Base-by-base conservation (phyloP, 768 basidiomycete genomes). In the Pulveroboletus sp. region DNA sequence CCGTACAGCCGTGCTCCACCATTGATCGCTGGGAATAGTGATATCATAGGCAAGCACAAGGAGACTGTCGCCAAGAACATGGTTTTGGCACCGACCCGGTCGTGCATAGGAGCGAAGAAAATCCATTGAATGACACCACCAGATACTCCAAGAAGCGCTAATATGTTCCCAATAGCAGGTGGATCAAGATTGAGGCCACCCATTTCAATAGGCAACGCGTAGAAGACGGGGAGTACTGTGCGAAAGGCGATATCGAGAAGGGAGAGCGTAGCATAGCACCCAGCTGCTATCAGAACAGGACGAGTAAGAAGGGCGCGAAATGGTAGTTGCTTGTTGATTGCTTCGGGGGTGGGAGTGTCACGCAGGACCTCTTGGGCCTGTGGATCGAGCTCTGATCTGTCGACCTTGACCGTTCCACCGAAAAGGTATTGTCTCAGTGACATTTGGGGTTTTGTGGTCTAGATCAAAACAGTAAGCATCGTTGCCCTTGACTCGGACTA, bases 241-340 rank as follows among this genome's bases (percentile, higher is more conserved):
- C 77, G 78, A 56, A 78, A 78, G 8, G 80, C 64, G 39, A 88
- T 85, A 47, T 87, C 85, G 43, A 83, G 66, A 10, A 87, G 70
- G 5, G 84, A 76, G 21, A 83, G 72, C 27, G 67, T 64, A 7
- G 79, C 81, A 61, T 89, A 89, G 59, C 82, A 85, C 10, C 71
- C 69, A 5, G 78, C 74, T 11, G 83, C 76, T 42, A 82, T 63
- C 21, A 85, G 55, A 2, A 89, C 83, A 15, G 69, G 74, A 4
- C 69, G 73, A 15, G 72, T 24, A 18, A 86, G 69, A 40, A 85
- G 69, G 4, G 70, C 64, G 28, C 72, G 71, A 30, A 86, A 65
- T 3, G 82, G 72, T 44, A 77, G 57, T 0, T 75, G 76, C 28
- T 46, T 18, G 9, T 47, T 43, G 1, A 18, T 24, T 28, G 8